Conservation (phyloP, 805 yeast species). For the Kodamaea restingae region DNA sequence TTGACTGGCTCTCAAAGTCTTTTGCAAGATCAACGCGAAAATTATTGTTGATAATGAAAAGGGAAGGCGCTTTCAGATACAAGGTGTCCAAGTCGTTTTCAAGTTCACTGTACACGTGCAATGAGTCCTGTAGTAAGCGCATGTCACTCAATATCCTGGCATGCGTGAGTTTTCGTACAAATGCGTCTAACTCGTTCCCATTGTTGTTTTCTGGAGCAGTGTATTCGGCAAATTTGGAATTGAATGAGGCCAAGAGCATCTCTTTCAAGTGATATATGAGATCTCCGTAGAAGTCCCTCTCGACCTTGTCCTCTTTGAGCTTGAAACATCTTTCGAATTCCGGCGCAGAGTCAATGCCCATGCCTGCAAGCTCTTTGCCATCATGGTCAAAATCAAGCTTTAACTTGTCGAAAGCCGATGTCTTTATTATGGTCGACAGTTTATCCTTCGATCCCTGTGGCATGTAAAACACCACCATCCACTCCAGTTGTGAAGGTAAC, state of each 20-base stretch:
- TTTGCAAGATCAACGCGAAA: slow-evolving; percentile 6
- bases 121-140: slow-evolving; percentile 57
- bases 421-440: slow-evolving; percentile 37
- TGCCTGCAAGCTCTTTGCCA: slow-evolving; percentile 31
- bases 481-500: slow-evolving; percentile 44
- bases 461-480: slow-evolving; percentile 57
- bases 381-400: slow-evolving; percentile 46
- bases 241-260: slow-evolving; percentile 51
- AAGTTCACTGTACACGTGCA: slow-evolving; percentile 48
- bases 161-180: slow-evolving; percentile 46
- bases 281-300: slow-evolving; percentile 54
- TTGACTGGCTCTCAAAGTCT: slow-evolving; percentile 3
- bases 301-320: slow-evolving; percentile 28
- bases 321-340: slow-evolving; percentile 35
- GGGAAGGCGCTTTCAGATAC: slow-evolving; percentile 11
- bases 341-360: slow-evolving; percentile 4
- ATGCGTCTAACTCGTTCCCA: slow-evolving; percentile 10
- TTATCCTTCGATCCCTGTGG: slow-evolving; percentile 35
- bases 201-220: neutral
- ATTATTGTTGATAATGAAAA: slow-evolving; percentile 3
- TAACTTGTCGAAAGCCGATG: slow-evolving; percentile 52
- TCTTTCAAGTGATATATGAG: slow-evolving; percentile 44
- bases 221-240: slow-evolving; percentile 5
- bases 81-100: slow-evolving; percentile 21
- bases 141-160: slow-evolving; percentile 53